Evolutionary conservation across 352 stramenopile genomes (phyloP), one percentile per base, ranked within the genome.

Genomic region (Phytophthora idaei): DNA sequence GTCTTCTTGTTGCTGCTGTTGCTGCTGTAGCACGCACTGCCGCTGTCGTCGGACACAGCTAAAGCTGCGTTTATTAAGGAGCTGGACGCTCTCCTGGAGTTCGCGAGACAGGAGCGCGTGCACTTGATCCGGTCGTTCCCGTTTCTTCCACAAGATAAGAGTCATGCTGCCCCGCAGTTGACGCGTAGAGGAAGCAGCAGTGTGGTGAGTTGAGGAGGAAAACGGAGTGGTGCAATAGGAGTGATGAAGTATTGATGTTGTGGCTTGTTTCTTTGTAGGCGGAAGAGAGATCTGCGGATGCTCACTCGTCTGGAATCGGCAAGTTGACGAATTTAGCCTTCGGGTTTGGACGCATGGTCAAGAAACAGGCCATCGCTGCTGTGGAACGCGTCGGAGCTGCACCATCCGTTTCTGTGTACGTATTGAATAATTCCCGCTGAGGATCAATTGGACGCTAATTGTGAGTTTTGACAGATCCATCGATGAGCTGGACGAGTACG

Each of bases 291-390:
- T 25, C 17, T 57, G 37, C 28, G 8, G 62, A 70, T 11, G 42
- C 42, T 42, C 34, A 51, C 39, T 44, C 67, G 53, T 71, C 55
- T 45, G 41, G 77, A 0, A 88, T 94, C 34, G 82, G 82, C 46
- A 92, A 93, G 49, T 65, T 94, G 31, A 93, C 85, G 9, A 92
- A 89, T 58, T 54, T 94, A n/a, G 87, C 87, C 0, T 87, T 88
- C 57, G 87, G 87, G 0, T 94, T 94, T 56, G 87, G 87, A 5
- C 77, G 85, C 15, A 93, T 93, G 82, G 82, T 94, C 45, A 93
- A 93, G 66, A 94, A 93, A 48, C 87, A 94, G 67, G 85, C 87
- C 6, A 90, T 93, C 46, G 85, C 87, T 31, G 87, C 83, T 7
- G 87, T 94, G 14, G 87, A 94, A 65, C 83, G 87, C 17, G 85